A percentile compares a stretch with the other conserved stretches of the same genome.
Conservation (phyloP, 805 yeast species). For the Candida caryicola region DNA sequence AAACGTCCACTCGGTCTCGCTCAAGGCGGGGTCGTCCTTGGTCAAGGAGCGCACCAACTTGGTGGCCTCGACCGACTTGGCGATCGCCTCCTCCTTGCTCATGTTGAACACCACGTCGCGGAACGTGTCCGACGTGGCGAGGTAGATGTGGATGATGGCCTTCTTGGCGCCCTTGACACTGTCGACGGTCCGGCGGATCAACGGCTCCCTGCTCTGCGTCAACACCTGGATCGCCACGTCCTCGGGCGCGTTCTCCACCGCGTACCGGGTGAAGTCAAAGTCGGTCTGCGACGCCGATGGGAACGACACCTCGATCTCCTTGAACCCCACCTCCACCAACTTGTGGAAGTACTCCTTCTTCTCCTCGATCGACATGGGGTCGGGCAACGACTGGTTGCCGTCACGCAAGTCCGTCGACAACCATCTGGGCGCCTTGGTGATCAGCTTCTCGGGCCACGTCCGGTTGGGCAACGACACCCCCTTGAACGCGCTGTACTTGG, state of each 20-base stretch:
- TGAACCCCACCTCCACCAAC: conserved; percentile 69
- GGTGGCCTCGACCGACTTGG: conserved; percentile 69
- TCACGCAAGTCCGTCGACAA: conserved; percentile 76
- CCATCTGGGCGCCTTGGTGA: conserved; percentile 77
- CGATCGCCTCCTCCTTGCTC: conserved; percentile 65
- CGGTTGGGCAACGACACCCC: conserved; percentile 58
- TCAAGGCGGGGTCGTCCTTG: conserved; percentile 67
- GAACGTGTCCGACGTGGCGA: conserved; percentile 74
- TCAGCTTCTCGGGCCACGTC: conserved; percentile 67
- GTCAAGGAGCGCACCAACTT: conserved; percentile 65
- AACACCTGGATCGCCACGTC: conserved; percentile 73
- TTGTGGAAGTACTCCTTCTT: conserved; percentile 74
- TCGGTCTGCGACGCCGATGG: conserved; percentile 83
- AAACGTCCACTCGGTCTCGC: conserved; percentile 64
- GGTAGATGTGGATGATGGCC: conserved; percentile 69
- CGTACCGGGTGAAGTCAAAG: conserved; percentile 77
- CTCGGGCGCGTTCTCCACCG: conserved; percentile 74
- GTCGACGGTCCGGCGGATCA: conserved; percentile 72
- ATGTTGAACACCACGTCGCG: conserved; percentile 74
- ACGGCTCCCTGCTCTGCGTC: conserved; percentile 73
- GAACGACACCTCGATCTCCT: conserved; percentile 77
- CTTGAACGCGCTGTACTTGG: conserved; percentile 56
- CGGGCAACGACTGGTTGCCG: conserved; percentile 79
- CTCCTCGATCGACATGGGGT: conserved; percentile 75
- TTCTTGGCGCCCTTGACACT: conserved; percentile 68